These are phyloP conservation scores for Yamadazyma dushanensis DNA, from an alignment of 1,139 yeast genomes.

Conservation along the genomic window DNA sequence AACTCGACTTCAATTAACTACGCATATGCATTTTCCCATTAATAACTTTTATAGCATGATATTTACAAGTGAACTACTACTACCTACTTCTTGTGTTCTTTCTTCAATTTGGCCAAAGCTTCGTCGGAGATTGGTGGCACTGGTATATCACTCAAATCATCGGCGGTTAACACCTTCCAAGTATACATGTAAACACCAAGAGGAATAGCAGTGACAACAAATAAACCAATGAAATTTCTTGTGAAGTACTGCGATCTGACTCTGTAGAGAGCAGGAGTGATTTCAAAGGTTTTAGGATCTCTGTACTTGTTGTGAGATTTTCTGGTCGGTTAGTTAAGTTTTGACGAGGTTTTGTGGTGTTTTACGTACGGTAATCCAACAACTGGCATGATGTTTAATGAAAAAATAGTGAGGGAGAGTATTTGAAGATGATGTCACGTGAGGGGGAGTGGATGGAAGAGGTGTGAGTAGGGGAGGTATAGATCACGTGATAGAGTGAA, in stretches of 20 bases:
- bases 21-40: too few relatives aligned
- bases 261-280: constrained; percentile 91
- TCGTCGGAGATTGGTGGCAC: constrained; percentile 86
- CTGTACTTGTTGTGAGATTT: constrained; percentile 52
- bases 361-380: constrained; percentile 41
- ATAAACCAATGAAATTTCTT: constrained; percentile 67
- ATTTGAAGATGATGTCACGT: too few relatives aligned
- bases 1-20: too few relatives aligned
- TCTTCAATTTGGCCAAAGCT: constrained; percentile 68
- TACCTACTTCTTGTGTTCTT: constrained; percentile 47
- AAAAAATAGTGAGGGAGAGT: not conserved
- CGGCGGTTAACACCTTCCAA: constrained; percentile 61
- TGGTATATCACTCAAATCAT: constrained; percentile 88
- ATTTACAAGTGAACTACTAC: constrained; percentile 1
- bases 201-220: constrained; percentile 59
- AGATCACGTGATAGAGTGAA: too few relatives aligned
- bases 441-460: constrained; percentile 1
- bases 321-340: constrained; percentile 13
- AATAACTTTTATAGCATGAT: constrained; percentile 3
- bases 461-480: not conserved
- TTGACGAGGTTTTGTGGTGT: too few relatives aligned
- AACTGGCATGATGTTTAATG: constrained; percentile 54
- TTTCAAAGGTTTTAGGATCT: constrained; percentile 76
- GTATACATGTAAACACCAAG: constrained; percentile 75
- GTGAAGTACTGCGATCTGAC: constrained; percentile 86